A percentile compares a stretch with the other conserved stretches of the same genome.
Conservation (phyloP, 2,329 filamentous ascomycete species). For the Cryphonectria nitschkei region DNA sequence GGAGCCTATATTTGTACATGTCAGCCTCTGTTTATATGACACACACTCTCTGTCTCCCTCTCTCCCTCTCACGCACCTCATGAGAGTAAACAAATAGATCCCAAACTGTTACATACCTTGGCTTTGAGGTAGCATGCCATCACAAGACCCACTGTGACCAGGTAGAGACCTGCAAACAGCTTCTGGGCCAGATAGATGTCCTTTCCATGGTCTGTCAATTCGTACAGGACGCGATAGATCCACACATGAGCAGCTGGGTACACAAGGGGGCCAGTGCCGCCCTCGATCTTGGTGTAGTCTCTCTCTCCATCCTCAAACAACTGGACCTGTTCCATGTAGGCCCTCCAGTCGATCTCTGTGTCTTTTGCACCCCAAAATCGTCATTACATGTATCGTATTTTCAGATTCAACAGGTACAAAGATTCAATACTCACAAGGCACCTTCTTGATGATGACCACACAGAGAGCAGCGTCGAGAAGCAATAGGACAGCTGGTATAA, state of each 20-base stretch:
- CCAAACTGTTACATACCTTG: constrained; percentile 53
- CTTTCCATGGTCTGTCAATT: constrained; percentile 73
- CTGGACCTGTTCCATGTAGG: constrained; percentile 92
- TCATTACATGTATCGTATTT: not conserved
- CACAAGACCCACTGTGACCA: constrained; percentile 74
- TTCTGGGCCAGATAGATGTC: constrained; percentile 82
- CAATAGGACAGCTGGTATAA: constrained; percentile 65
- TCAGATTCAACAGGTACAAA: not conserved
- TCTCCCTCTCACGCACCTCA: not conserved
- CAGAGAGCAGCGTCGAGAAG: constrained; percentile 74
- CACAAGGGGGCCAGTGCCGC: constrained; percentile 88
- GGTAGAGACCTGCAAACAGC: constrained; percentile 79
- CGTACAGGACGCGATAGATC: constrained; percentile 80
- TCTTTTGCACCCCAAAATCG: constrained; percentile 56
- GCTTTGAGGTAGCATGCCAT: constrained; percentile 81
- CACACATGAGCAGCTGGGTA: constrained; percentile 95
- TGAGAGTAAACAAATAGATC: not conserved
- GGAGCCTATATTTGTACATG: constrained; percentile 60
- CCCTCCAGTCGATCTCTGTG: constrained; percentile 96
- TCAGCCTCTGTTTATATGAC: not conserved
- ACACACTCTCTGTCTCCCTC: not conserved
- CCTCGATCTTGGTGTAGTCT: constrained; percentile 84
- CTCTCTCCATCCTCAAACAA: constrained; percentile 83
- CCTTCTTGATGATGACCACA: constrained; percentile 73
- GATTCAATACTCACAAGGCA: constrained; percentile 69